Evolutionary conservation across 2,329 filamentous ascomycete species (phyloP).

Genomic region (Pyrenochaeta sp.): DNA sequence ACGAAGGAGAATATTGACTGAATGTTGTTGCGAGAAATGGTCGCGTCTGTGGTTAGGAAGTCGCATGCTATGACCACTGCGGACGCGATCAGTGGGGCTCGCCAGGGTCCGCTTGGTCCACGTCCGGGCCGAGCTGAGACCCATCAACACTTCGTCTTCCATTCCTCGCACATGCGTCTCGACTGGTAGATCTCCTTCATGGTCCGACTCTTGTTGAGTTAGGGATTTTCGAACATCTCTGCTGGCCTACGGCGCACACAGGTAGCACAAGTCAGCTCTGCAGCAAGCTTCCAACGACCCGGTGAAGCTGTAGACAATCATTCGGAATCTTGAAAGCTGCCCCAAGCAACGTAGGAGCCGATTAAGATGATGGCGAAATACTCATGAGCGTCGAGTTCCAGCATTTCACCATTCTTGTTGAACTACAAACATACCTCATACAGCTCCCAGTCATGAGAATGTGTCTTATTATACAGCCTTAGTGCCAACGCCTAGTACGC

Average conservation of each 20-base stretch:
- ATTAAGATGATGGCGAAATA: neutral
- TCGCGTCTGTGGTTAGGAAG: conserved; percentile 34
- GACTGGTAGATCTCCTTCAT: neutral
- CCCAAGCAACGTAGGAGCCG: neutral
- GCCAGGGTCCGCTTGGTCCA: conserved; percentile 21
- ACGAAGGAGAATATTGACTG: conserved; percentile 6
- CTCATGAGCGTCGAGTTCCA: neutral
- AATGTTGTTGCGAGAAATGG: conserved; percentile 23
- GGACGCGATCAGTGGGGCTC: conserved; percentile 24
- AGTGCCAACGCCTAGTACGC: neutral
- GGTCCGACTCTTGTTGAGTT: neutral
- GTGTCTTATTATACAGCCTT: neutral
- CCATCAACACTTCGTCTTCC: neutral
- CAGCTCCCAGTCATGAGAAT: neutral
- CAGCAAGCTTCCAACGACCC: neutral
- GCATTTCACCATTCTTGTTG: neutral
- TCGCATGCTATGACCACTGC: conserved; percentile 21
- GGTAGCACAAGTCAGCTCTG: neutral
- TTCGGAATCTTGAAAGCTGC: neutral
- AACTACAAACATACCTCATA: neutral
- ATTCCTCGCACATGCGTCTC: conserved; percentile 5
- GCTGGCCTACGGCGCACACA: neutral
- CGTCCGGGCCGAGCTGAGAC: conserved; percentile 1
- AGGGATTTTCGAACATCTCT: neutral
- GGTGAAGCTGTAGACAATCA: neutral